These are phyloP conservation scores for Gloeophyllum trabeum DNA, from an alignment of 768 basidiomycete species.

Conservation along the genomic window DNA sequence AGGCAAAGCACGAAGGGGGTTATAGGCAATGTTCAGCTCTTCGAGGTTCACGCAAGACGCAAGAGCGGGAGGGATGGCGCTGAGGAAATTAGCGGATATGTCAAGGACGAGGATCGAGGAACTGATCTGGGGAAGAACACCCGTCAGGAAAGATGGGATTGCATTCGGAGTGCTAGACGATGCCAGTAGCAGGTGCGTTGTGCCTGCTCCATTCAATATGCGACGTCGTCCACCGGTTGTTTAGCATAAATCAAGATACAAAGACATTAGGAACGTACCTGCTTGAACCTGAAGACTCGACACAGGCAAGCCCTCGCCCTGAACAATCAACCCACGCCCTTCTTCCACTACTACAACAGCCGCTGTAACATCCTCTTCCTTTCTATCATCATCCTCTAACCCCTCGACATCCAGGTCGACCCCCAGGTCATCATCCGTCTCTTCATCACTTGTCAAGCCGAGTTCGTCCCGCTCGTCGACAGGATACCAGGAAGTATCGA, in stretches of 20 bases:
- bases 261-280: conserved; percentile 53
- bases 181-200: conserved; percentile 90
- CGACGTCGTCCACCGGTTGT: not conserved
- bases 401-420: conserved; percentile 35
- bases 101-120: conserved; percentile 84
- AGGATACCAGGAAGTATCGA: conserved; percentile 65
- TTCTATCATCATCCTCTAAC: conserved; percentile 35
- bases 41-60: conserved; percentile 75
- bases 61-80: conserved; percentile 74
- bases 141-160: conserved; percentile 65
- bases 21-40: conserved; percentile 88
- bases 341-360: conserved; percentile 75
- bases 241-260: conserved; percentile 3
- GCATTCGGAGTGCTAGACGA: conserved; percentile 67
- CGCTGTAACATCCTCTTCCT: conserved; percentile 61
- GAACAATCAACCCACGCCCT: conserved; percentile 75
- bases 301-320: conserved; percentile 52
- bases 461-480: conserved; percentile 65
- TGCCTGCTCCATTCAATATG: conserved; percentile 40
- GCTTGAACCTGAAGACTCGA: conserved; percentile 53
- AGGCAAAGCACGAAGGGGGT: conserved; percentile 88
- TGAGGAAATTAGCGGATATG: conserved; percentile 81
- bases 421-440: conserved; percentile 28
- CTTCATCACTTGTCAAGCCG: conserved; percentile 42
- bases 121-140: conserved; percentile 59